Percentiles rank a stretch among this genome's conserved stretches.
Conservation (phyloP, 257 asterid genomes). For the Misopates orontium region DNA sequence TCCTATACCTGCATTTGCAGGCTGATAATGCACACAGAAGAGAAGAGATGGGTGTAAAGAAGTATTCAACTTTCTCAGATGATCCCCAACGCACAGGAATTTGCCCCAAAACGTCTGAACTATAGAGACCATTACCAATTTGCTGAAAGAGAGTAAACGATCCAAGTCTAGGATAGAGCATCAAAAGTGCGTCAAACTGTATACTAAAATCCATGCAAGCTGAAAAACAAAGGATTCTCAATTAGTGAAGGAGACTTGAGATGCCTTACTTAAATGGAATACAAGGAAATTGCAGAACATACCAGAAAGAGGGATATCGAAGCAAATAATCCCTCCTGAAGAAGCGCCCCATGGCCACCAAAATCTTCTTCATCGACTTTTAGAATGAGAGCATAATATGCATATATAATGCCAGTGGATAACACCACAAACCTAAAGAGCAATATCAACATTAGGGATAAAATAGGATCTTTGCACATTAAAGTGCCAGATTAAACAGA, state of each 20-base stretch:
- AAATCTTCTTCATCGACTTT: slow-evolving; percentile 92
- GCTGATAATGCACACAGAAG: slow-evolving; percentile 36
- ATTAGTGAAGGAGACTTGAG: slow-evolving; percentile 1
- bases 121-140: slow-evolving; percentile 16
- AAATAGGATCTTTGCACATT: neutral
- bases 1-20: slow-evolving; percentile 31
- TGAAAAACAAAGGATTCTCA: slow-evolving; percentile 35
- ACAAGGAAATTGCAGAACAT: slow-evolving; percentile 11
- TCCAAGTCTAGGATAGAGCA: slow-evolving; percentile 19
- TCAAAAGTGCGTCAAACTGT: slow-evolving; percentile 97
- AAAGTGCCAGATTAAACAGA: neutral
- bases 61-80: slow-evolving; percentile 25
- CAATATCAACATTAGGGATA: slow-evolving; percentile 22
- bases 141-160: slow-evolving; percentile 7
- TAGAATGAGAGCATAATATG: slow-evolving; percentile 69
- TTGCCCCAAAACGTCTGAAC: slow-evolving; percentile 18
- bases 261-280: neutral
- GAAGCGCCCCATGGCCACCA: slow-evolving; percentile 94
- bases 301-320: slow-evolving; percentile 90
- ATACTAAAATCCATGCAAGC: slow-evolving; percentile 90
- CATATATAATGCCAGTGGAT: slow-evolving; percentile 79
- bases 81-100: slow-evolving; percentile 21
- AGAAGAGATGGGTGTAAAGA: slow-evolving; percentile 26
- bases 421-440: slow-evolving; percentile 62
- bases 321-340: slow-evolving; percentile 95